Base-by-base conservation (phyloP, 306 rosid species). In the Nissolia schottii region DNA sequence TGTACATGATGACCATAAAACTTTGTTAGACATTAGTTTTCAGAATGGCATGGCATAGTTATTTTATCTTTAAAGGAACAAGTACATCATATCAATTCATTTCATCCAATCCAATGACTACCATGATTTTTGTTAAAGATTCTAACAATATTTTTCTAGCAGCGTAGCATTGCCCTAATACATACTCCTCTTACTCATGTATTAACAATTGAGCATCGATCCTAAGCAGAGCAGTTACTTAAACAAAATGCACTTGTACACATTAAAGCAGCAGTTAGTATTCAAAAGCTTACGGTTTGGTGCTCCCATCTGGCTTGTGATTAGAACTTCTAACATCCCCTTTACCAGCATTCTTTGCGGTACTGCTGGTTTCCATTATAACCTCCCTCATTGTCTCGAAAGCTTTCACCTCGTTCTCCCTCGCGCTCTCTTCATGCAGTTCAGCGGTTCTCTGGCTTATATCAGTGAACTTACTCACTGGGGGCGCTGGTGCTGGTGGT, bases 381-480 rank as follows among this genome's bases (percentile, higher is more conserved):
- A 89, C 91, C 77, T 89, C 89, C 70, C 93, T 88, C 96, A 89
- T 88, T 49, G 85, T 91, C 66, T 87, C 96, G 1, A 82, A 87
- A 54, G 97, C 90, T 79, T 59, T 84, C 18, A 86, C 91, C 75
- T 88, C 96, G 14, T 79, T 78, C 14, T 28, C 79, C 40, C 14
- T 70, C 0, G 50, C 40, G 5, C 72, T 74, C 20, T 80, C 79
- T 48, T 75, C 81, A 11, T 77, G 64, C 31, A 64, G 23, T 24
- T 20, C 64, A 43, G 51, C 50, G 16, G 41, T 76, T 59, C 59
- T 72, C 23, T 70, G 76, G 51, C 83, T 75, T 2, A 59, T 61
- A 8, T 78, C 87, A 6, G 77, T 71, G 18, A 85, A 70, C 60
- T 70, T 88, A 38, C 49, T 79, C 18, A 29, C 31, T 0, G 85